phyloP scores from a whole-genome alignment of 2,329 filamentous ascomycete species.

The Colletotrichum neosansevieriae region DNA sequence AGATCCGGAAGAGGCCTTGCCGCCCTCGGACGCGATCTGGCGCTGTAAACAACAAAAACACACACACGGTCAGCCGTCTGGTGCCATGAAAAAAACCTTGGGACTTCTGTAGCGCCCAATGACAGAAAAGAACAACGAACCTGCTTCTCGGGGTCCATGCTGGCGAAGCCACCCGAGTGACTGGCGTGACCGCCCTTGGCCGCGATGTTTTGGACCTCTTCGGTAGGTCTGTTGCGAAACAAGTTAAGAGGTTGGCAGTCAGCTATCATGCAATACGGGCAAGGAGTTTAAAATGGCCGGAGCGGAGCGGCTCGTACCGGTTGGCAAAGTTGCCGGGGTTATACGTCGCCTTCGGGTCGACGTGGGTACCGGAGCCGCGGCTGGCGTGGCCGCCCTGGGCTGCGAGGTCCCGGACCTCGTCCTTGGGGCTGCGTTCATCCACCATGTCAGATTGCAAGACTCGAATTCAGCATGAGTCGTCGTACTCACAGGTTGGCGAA shows the following conservation, averaged over 20 bases:
- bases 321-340: conserved; percentile 43
- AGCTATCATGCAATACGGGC: background rate
- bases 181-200: conserved; percentile 56
- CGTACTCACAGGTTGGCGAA: background rate
- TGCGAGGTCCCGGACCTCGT: conserved; percentile 58
- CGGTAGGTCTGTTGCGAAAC: conserved; percentile 49
- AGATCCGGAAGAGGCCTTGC: conserved; percentile 63
- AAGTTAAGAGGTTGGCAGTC: background rate
- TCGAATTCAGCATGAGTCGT: too few relatives aligned
- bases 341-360: background rate
- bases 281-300: background rate
- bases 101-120: background rate
- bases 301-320: conserved; percentile 28
- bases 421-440: conserved; percentile 5
- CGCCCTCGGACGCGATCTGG: conserved; percentile 67
- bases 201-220: conserved; percentile 58
- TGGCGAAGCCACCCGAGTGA: conserved; percentile 53
- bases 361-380: conserved; percentile 38
- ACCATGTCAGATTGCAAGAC: background rate
- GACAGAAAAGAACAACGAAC: conserved; percentile 46
- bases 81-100: rapidly evolving
- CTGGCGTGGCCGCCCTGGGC: conserved; percentile 55
- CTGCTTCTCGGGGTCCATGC: conserved; percentile 56
- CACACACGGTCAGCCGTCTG: background rate
- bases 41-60: conserved; percentile 48